Conservation (phyloP, 106 monocot species). For the Alisma plantagoaquatica region DNA sequence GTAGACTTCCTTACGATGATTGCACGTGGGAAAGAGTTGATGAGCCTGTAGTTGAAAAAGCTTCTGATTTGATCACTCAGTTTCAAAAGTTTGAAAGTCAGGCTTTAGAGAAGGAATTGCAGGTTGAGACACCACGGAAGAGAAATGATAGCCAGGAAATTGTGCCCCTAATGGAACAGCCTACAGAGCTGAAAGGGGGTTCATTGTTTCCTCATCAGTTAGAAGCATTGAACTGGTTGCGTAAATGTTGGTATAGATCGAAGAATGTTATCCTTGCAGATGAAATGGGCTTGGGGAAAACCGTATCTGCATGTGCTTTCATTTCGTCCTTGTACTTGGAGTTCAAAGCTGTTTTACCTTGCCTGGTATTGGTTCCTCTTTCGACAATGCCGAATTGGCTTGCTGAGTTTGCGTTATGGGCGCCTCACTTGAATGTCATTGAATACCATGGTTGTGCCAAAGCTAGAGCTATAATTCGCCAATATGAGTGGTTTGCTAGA, state of each 20-base stretch:
- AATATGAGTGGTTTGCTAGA: conserved; percentile 74
- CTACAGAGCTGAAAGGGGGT: conserved; percentile 76
- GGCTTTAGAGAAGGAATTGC: conserved; percentile 34
- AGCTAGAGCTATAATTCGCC: conserved; percentile 62
- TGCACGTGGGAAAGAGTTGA: conserved; percentile 85
- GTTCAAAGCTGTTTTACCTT: conserved; percentile 60
- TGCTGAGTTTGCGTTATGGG: conserved; percentile 68
- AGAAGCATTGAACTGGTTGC: conserved; percentile 92
- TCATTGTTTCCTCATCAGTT: conserved; percentile 70
- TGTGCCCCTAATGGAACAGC: conserved; percentile 42
- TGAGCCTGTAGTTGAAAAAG: conserved; percentile 42
- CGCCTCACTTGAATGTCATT: conserved; percentile 83
- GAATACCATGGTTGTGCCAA: conserved; percentile 86
- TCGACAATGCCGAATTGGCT: too few relatives aligned
- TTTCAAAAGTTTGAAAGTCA: conserved; percentile 47
- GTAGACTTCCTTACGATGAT: too few relatives aligned
- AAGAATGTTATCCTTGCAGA: conserved; percentile 94
- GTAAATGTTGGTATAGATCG: conserved; percentile 78
- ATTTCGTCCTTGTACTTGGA: conserved; percentile 67
- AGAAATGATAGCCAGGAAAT: conserved; percentile 40
- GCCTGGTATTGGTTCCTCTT: conserved; percentile 65
- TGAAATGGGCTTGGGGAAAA: conserved; percentile 93
- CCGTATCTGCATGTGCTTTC: conserved; percentile 81
- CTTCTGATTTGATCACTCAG: conserved; percentile 34
- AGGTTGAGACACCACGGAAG: conserved; percentile 10